Base-by-base conservation (phyloP, 768 basidiomycete species). In the Phaffia tasmanica region DNA sequence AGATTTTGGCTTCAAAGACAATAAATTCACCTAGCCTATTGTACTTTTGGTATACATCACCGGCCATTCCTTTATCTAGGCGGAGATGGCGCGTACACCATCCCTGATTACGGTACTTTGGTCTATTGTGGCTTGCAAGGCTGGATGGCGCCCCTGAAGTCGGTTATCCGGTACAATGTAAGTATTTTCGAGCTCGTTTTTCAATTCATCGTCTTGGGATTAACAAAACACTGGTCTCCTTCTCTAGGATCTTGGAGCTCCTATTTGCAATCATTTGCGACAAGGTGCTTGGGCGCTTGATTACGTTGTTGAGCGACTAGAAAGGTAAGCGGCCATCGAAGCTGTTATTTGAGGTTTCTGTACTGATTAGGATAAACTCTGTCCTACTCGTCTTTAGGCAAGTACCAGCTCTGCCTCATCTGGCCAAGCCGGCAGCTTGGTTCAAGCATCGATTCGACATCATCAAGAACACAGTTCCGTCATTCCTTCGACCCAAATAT, bases 81-180 rank as follows among this genome's bases (percentile, higher is more conserved):
- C 3, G 89, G 89, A 0, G 82, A 84, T 73, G 93, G 95, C 3
- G 82, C 79, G 1, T 98, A 98, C 76, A 81, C 86, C 57, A 78
- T 99, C 46, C 88, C 93, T 5, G 83, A 81, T 27, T 73, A 83
- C 27, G 90, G 87, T 0, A 81, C 82, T 67, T 79, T 92, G 75
- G 84, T 83, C 15, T 99, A 97, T 76, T 97, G 93, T 72, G 95
- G 95, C 21, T 76, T 98, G 60, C 90, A 98, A 73, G 95, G 95
- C 1, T 99, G 93, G 91, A 97, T 99, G 91, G 83, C 86, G 71
- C 85, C 85, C 0, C 79, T 98, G 63, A 81, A 84, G 49, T 83
- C 84, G 71, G 84, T 98, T 75, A 92, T 92, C 84, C 80, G 81
- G 70, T 82, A 84, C 73, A 98, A 98, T 75, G 65, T 61, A 46